These are phyloP conservation scores for Colletotrichum tabaci DNA, from an alignment of 2,329 filamentous ascomycete species.

Conservation along the genomic window DNA sequence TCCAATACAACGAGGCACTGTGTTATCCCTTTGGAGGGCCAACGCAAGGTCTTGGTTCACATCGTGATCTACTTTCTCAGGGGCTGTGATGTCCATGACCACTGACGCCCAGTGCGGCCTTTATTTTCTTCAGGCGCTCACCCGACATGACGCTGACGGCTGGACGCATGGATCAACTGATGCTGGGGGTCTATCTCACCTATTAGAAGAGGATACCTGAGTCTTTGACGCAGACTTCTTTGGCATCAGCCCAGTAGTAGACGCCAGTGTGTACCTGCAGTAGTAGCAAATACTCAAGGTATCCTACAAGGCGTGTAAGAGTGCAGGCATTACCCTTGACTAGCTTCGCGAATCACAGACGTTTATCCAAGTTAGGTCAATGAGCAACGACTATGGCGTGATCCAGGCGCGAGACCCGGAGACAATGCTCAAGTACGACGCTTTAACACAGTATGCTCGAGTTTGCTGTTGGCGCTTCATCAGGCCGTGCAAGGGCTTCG, in stretches of 20 bases:
- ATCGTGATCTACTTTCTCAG: slow-evolving; percentile 12
- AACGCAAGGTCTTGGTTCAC: slow-evolving; percentile 4
- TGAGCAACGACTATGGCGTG: slow-evolving; percentile 6
- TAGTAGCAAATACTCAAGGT: slow-evolving; percentile 47
- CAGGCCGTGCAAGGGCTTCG: slow-evolving; percentile 55
- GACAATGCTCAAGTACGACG: slow-evolving; percentile 53
- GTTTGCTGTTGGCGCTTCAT: slow-evolving; percentile 58
- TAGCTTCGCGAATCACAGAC: slow-evolving; percentile 31
- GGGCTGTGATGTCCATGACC: slow-evolving; percentile 6
- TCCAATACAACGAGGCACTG: slow-evolving; percentile 9
- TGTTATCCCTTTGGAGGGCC: slow-evolving; percentile 4
- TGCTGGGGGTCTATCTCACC: neutral
- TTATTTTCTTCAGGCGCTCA: slow-evolving; percentile 7
- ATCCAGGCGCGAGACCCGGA: slow-evolving; percentile 2
- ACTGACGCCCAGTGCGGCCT: slow-evolving; percentile 6
- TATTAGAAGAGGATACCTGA: slow-evolving; percentile 41
- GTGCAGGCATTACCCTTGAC: slow-evolving; percentile 45
- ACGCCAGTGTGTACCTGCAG: slow-evolving; percentile 50
- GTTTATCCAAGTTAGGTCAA: neutral
- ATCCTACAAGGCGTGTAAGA: slow-evolving; percentile 48
- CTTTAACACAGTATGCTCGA: slow-evolving; percentile 66
- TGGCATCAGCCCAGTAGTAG: slow-evolving; percentile 42
- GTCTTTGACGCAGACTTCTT: slow-evolving; percentile 49
- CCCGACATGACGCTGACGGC: slow-evolving; percentile 24
- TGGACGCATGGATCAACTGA: slow-evolving; percentile 7